phyloP scores from a whole-genome alignment of 169 alveolate species.

The Fabrea salina region DNA sequence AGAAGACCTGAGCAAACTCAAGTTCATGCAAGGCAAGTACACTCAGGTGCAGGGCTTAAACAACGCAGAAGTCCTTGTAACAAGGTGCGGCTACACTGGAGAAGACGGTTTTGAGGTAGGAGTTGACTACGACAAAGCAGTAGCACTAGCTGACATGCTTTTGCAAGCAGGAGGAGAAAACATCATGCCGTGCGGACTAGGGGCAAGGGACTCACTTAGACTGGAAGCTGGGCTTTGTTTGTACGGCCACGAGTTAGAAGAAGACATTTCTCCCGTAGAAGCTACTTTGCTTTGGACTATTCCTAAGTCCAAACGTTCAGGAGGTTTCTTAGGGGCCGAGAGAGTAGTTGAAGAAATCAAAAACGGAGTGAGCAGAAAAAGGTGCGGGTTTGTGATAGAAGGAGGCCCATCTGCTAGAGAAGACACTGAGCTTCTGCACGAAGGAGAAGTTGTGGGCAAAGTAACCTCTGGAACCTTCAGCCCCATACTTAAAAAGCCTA shows the following conservation, averaged over 20 bases:
- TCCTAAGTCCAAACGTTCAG: constrained; percentile 48
- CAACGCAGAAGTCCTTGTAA: constrained; percentile 34
- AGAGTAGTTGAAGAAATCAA: not conserved
- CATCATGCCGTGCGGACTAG: constrained; percentile 71
- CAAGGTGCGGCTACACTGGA: constrained; percentile 86
- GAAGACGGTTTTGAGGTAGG: constrained; percentile 88
- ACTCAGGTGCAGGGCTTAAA: not conserved
- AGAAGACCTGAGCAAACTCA: constrained; percentile 30
- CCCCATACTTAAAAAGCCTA: constrained; percentile 63
- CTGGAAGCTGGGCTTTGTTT: constrained; percentile 85
- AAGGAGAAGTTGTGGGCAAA: constrained; percentile 59
- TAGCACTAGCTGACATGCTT: constrained; percentile 6
- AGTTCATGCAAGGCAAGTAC: constrained; percentile 45
- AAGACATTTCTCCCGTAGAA: constrained; percentile 73
- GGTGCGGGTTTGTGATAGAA: constrained; percentile 54
- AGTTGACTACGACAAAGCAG: constrained; percentile 40
- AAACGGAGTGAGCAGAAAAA: constrained; percentile 40
- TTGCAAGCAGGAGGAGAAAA: not conserved
- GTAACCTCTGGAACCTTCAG: constrained; percentile 74
- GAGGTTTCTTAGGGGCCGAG: constrained; percentile 40
- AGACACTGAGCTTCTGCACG: constrained; percentile 40
- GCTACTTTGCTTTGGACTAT: constrained; percentile 80
- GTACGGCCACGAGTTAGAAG: constrained; percentile 79
- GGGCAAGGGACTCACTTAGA: constrained; percentile 84
- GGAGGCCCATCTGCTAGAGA: constrained; percentile 65